Conservation (phyloP, 1,139 yeast species). For the Entelexis paramagnoliae region DNA sequence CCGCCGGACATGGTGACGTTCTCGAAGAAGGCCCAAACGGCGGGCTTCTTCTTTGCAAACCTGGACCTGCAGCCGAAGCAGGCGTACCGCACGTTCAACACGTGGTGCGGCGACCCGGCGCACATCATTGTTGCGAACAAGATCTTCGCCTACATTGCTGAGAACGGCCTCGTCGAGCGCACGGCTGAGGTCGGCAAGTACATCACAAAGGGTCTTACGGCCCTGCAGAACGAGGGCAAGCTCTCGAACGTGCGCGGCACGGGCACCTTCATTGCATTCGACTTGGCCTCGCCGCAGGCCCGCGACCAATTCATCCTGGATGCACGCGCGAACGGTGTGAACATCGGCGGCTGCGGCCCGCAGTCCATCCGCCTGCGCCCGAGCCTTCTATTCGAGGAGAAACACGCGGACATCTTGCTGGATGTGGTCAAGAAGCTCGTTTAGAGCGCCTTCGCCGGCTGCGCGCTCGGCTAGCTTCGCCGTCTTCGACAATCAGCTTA, state of each 20-base stretch:
- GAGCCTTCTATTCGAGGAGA: slow-evolving; percentile 59
- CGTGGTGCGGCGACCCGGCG: slow-evolving; percentile 88
- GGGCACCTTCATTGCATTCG: slow-evolving; percentile 78
- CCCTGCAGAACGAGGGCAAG: slow-evolving; percentile 39
- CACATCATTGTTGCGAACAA: slow-evolving; percentile 63
- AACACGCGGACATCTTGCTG: slow-evolving; percentile 61
- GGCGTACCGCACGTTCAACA: slow-evolving; percentile 78
- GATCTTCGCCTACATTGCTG: slow-evolving; percentile 52
- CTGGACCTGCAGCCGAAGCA: slow-evolving; percentile 57
- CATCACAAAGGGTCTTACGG: slow-evolving; percentile 44
- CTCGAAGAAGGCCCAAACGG: slow-evolving; percentile 77
- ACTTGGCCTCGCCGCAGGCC: slow-evolving; percentile 42
- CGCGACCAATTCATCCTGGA: slow-evolving; percentile 51
- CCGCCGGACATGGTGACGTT: slow-evolving; percentile 78
- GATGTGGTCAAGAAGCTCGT: slow-evolving; percentile 28
- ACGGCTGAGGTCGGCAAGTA: slow-evolving; percentile 55
- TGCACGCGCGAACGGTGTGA: slow-evolving; percentile 54
- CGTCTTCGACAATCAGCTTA: too few species aligned
- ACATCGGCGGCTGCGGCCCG: slow-evolving; percentile 75
- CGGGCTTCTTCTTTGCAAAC: slow-evolving; percentile 70
- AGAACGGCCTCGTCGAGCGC: slow-evolving; percentile 47
- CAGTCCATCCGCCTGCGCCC: slow-evolving; percentile 69
- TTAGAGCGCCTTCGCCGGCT: too few species aligned
- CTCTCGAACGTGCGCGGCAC: slow-evolving; percentile 60
- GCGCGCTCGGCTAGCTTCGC: too few species aligned